Conservation (phyloP, 306 rosid species). For the Mucuna pruriens region DNA sequence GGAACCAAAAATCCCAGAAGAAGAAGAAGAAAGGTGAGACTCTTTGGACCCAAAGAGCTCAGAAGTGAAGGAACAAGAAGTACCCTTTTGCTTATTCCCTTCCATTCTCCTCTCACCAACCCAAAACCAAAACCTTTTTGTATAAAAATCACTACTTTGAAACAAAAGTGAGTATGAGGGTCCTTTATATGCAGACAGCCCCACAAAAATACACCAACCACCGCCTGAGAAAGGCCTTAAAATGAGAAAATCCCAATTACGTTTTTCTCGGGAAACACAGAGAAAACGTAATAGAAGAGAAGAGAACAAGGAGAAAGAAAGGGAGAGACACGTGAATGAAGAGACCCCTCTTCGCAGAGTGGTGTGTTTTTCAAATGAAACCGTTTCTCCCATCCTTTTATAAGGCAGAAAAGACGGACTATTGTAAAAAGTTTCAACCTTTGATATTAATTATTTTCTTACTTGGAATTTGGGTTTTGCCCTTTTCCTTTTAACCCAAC, state of each 20-base stretch:
- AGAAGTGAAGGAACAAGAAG: slow-evolving; percentile 59
- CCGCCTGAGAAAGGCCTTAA: slow-evolving; percentile 37
- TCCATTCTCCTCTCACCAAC: slow-evolving; percentile 55
- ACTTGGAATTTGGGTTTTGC: background rate
- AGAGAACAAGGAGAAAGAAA: background rate
- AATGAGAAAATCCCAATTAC: slow-evolving; percentile 25
- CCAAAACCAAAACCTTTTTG: background rate
- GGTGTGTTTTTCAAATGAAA: slow-evolving; percentile 39
- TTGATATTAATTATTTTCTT: background rate
- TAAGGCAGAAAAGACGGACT: slow-evolving; percentile 42
- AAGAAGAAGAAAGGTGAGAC: slow-evolving; percentile 42
- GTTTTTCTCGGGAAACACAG: slow-evolving; percentile 28
- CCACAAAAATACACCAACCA: slow-evolving; percentile 35
- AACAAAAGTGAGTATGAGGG: background rate
- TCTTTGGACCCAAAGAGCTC: slow-evolving; percentile 68
- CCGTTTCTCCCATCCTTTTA: slow-evolving; percentile 50
- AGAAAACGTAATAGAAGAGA: slow-evolving; percentile 12
- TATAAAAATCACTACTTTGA: slow-evolving; percentile 4
- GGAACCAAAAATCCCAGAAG: slow-evolving; percentile 64
- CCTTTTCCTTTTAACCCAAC: background rate
- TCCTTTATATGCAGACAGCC: background rate
- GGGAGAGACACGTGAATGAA: slow-evolving; percentile 55
- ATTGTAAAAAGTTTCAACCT: slow-evolving; percentile 16
- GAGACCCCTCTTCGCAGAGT: slow-evolving; percentile 8
- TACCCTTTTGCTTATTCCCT: slow-evolving; percentile 55